Percentiles rank a stretch among this genome's conserved stretches.
These are phyloP conservation scores for Mycena venus DNA, from an alignment of 768 basidiomycete genomes.

Conservation along the genomic window DNA sequence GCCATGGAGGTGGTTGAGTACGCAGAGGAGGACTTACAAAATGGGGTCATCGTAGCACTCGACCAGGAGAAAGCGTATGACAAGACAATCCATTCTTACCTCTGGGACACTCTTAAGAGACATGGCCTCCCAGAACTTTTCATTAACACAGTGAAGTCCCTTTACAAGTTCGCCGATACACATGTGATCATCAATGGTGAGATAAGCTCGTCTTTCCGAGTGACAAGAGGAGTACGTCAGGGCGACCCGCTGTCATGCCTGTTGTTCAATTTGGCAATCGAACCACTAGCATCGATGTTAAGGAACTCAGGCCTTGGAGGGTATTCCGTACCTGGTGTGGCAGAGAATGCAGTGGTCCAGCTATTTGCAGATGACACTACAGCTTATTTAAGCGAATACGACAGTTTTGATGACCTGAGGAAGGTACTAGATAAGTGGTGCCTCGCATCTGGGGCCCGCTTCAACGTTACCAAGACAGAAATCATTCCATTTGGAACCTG, in stretches of 20 bases:
- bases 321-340: too few relatives aligned
- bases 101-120: neutral
- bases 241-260: constrained; percentile 47
- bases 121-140: constrained; percentile 11
- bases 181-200: constrained; percentile 40
- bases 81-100: neutral
- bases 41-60: constrained; percentile 10
- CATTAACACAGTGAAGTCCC: constrained; percentile 20
- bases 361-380: neutral
- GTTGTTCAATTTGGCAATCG: constrained; percentile 22
- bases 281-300: too few relatives aligned
- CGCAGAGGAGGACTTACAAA: constrained; percentile 3
- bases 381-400: neutral
- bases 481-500: neutral
- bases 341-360: too few relatives aligned
- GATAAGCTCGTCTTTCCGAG: constrained; percentile 27
- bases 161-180: constrained; percentile 28
- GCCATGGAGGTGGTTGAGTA: constrained; percentile 26
- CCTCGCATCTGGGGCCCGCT: neutral
- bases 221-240: constrained; percentile 43
- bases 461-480: neutral
- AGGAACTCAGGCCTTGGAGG: too few relatives aligned
- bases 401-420: neutral
- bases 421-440: neutral
- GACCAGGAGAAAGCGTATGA: neutral